Evolutionary conservation across 768 basidiomycete genomes (phyloP).

Genomic region (Tephrocybe rancida): DNA sequence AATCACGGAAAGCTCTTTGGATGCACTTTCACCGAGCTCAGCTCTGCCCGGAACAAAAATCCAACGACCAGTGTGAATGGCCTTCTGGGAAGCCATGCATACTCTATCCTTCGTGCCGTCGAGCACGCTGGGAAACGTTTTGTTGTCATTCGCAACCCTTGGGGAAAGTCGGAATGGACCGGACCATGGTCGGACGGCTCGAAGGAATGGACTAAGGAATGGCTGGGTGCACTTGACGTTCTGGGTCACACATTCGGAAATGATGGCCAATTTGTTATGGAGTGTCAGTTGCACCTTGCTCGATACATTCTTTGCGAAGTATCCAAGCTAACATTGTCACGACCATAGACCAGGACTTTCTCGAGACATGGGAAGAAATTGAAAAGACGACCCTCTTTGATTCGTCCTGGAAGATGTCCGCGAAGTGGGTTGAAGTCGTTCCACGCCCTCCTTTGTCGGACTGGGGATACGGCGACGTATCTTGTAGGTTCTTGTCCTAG

Average conservation of each 20-base stretch:
- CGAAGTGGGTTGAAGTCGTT: conserved; percentile 35
- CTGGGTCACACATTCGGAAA: conserved; percentile 51
- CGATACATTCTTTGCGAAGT: neutral
- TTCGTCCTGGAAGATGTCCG: conserved; percentile 37
- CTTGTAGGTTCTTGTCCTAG: neutral
- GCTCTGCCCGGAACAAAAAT: conserved; percentile 28
- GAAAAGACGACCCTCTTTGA: conserved; percentile 41
- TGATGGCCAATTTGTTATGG: conserved; percentile 60
- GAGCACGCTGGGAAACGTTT: conserved; percentile 41
- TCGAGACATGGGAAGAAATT: conserved; percentile 36
- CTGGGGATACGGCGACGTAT: neutral
- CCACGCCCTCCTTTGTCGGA: neutral
- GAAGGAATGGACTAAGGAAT: conserved; percentile 57
- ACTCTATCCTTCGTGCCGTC: conserved; percentile 48
- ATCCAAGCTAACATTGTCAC: neutral
- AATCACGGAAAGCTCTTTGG: conserved; percentile 52
- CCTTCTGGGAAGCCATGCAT: conserved; percentile 43
- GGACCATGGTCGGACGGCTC: conserved; percentile 58
- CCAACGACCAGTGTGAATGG: conserved; percentile 33
- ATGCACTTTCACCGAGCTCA: conserved; percentile 40
- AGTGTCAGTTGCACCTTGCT: conserved; percentile 32
- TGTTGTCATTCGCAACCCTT: conserved; percentile 53
- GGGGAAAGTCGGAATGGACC: conserved; percentile 52
- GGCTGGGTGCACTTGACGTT: conserved; percentile 42
- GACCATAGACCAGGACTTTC: conserved; percentile 34